Base-by-base conservation (phyloP, 495 filamentous ascomycete species). In the Penicillium taxi region DNA sequence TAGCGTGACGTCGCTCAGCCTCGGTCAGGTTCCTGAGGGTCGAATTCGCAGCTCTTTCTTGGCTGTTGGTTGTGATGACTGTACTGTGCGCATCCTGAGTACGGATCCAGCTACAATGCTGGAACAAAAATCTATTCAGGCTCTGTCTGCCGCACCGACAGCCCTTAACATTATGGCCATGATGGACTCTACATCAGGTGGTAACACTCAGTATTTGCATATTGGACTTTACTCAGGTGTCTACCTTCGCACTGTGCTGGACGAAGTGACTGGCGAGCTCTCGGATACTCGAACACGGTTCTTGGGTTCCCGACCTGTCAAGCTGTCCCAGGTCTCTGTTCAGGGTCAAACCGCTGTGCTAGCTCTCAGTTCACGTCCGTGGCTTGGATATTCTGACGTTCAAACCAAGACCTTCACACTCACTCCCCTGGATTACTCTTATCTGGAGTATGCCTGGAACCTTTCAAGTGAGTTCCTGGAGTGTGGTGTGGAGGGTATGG, bases 51-150 rank as follows among this genome's bases (percentile, higher is more conserved):
- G 84, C 49, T 81, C 83, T 2, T 96, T 90, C 63, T 66, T 96
- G 26, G 93, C 93, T 37, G 93, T 99, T 35, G 93, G 93, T 8
- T 96, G 89, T 55, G 89, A 95, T 53, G 93, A 99, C 55, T 87
- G 85, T 21, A 94, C 93, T 2, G 87, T 99, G 26, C 80, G 93
- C 26, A 87, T 99, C 30, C 71, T 94, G 30, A 90, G 82, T 48
- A 66, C 96, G 34, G 88, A 93, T 51, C 86, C 88, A 1, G 89
- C 95, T 44, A 81, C 82, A 0, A 93, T 85, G 0, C 61, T 99
- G 9, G 86, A 94, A 48, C 87, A 82, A 55, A 91, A 91, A 48
- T 94, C 86, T 5, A 83, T 99, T 17, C 91, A 96, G 57, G 88
- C 86, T 5, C 61, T 96, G 35, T 91, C 88, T 2, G 88, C 91